These are phyloP conservation scores for Kickxella alabastrina DNA, from an alignment of 192 early-diverging fungal species.

Conservation along the genomic window DNA sequence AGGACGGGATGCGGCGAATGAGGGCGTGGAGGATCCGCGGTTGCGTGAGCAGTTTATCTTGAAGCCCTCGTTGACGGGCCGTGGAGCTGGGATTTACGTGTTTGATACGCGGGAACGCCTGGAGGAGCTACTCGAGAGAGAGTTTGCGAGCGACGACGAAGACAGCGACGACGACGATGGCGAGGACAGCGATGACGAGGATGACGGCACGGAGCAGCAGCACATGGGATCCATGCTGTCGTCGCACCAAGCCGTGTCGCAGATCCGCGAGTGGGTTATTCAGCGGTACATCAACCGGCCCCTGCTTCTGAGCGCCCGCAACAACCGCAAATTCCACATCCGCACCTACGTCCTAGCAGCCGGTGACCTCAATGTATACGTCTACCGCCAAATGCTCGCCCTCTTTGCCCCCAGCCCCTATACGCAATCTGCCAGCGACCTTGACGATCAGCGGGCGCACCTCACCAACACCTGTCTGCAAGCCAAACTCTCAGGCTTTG, in stretches of 20 bases:
- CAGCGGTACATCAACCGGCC: conserved; percentile 62
- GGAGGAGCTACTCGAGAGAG: conserved; percentile 45
- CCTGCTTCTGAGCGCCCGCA: conserved; percentile 39
- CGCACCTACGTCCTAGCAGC: conserved; percentile 60
- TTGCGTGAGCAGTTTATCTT: conserved; percentile 56
- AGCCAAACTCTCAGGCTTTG: conserved; percentile 44
- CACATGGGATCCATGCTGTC: conserved; percentile 1
- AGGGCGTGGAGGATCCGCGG: conserved; percentile 18
- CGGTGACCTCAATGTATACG: conserved; percentile 57
- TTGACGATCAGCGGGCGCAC: conserved; percentile 54
- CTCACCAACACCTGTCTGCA: conserved; percentile 69
- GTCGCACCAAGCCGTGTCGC: conserved; percentile 35
- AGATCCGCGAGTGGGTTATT: conserved; percentile 68
- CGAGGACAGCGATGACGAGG: conserved; percentile 8
- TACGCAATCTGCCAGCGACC: conserved; percentile 20
- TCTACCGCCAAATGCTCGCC: conserved; percentile 61
- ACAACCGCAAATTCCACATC: conserved; percentile 63
- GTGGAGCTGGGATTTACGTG: conserved; percentile 60
- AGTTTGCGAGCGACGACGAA: conserved; percentile 46
- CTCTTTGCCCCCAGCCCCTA: conserved; percentile 60
- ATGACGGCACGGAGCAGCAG: neutral
- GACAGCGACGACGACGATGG: conserved; percentile 27
- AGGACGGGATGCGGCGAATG: conserved; percentile 54
- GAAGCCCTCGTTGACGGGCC: conserved; percentile 62
- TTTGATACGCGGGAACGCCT: conserved; percentile 57